Evolutionary conservation across 441 rosid genomes (phyloP).

Genomic region (Euphorbia schlechtendalii): DNA sequence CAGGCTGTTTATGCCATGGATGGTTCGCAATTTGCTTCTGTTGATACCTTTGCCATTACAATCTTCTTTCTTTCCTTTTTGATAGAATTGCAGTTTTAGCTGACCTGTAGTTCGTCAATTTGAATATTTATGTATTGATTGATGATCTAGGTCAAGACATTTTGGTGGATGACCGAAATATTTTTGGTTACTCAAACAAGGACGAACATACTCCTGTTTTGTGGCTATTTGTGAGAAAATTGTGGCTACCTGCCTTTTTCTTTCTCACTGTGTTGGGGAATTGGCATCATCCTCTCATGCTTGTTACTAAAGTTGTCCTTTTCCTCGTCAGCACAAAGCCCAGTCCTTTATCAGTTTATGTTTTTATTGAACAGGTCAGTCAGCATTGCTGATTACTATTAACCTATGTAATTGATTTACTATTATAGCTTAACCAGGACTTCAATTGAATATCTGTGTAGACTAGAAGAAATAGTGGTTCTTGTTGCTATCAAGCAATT

Average conservation of each 20-base stretch:
- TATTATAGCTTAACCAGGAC: neutral
- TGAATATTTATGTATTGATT: neutral
- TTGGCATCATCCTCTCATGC: slow-evolving; percentile 35
- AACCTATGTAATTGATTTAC: neutral
- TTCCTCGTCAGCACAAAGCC: slow-evolving; percentile 48
- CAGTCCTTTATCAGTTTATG: slow-evolving; percentile 45
- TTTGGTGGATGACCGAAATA: slow-evolving; percentile 25
- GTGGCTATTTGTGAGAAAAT: slow-evolving; percentile 30
- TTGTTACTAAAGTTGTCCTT: slow-evolving; percentile 25
- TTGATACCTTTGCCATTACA: neutral
- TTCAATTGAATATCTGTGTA: neutral
- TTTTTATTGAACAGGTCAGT: slow-evolving; percentile 41
- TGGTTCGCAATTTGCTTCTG: slow-evolving; percentile 27
- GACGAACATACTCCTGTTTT: slow-evolving; percentile 24
- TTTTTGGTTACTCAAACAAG: slow-evolving; percentile 14
- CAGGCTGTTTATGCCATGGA: slow-evolving; percentile 33
- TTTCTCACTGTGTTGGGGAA: slow-evolving; percentile 30
- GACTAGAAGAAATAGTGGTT: neutral
- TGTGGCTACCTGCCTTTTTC: slow-evolving; percentile 45
- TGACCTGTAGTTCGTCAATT: neutral
- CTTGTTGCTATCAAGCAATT: neutral
- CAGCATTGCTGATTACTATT: slow-evolving; percentile 1
- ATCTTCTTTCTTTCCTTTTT: neutral
- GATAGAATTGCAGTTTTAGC: neutral
- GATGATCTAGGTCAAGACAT: slow-evolving; percentile 30